Conservation (phyloP, 2,329 filamentous ascomycete genomes). For the Madurella mycetomatis region DNA sequence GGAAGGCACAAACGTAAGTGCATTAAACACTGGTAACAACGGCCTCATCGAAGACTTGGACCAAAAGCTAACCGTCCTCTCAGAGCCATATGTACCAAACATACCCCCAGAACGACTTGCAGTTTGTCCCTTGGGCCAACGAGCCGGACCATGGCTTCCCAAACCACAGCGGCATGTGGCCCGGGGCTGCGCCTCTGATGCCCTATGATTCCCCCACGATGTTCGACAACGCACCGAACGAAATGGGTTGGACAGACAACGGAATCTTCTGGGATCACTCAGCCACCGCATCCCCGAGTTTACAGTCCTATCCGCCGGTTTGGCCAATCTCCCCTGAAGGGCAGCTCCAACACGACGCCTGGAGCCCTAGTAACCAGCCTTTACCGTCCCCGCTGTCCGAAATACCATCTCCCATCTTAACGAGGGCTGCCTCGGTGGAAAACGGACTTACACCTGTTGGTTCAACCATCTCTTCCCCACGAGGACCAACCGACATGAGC, state of each 20-base stretch:
- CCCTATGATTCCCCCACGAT: not conserved
- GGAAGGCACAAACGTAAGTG: too few species aligned
- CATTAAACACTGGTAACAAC: not conserved
- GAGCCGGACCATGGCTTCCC: not conserved
- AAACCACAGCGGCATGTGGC: not conserved
- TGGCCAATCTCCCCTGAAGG: slow-evolving; percentile 3
- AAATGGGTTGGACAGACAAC: not conserved
- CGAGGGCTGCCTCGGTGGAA: not conserved
- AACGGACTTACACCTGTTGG: not conserved
- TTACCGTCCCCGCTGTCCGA: slow-evolving; percentile 15
- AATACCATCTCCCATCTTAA: not conserved
- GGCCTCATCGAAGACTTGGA: not conserved
- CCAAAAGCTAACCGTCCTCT: not conserved
- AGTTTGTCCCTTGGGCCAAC: not conserved
- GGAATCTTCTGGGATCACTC: not conserved
- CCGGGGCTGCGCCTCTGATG: not conserved
- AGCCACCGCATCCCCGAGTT: not conserved
- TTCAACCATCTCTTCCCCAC: not conserved
- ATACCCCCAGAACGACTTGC: slow-evolving; percentile 1
- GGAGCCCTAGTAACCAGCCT: slow-evolving; percentile 7
- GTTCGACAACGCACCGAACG: not conserved
- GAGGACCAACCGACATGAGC: not conserved
- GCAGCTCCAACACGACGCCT: not conserved
- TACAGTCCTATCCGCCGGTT: not conserved
- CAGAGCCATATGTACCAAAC: slow-evolving; percentile 1